Conservation (phyloP, 1,284 basidiomycete genomes). For the Paramarasmius palmivorus region DNA sequence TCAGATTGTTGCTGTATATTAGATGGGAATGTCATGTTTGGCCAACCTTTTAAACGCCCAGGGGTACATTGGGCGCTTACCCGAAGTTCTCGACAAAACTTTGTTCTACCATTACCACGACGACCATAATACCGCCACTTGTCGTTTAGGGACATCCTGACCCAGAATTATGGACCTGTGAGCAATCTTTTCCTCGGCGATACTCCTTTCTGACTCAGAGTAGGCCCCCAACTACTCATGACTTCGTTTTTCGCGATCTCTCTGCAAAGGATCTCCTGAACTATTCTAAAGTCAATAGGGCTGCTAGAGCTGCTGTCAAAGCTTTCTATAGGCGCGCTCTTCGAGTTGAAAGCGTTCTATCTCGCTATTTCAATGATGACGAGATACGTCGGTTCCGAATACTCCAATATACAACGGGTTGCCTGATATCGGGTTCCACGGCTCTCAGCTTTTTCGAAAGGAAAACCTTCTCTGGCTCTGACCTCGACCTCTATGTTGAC, state of each 20-base stretch:
- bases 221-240: background rate
- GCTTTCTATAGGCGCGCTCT: background rate
- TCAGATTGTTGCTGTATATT: too few species aligned
- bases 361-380: background rate
- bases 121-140: too few species aligned
- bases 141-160: too few species aligned
- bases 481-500: slow-evolving; percentile 4
- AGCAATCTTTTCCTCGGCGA: too few species aligned
- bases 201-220: too few species aligned
- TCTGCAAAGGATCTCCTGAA: background rate
- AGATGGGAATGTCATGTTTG: too few species aligned
- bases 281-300: background rate
- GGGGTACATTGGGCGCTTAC: too few species aligned
- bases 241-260: background rate
- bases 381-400: background rate
- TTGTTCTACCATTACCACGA: too few species aligned
- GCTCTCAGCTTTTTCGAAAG: slow-evolving; percentile 2
- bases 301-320: background rate
- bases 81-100: too few species aligned
- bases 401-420: background rate
- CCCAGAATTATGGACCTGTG: too few species aligned
- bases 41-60: too few species aligned
- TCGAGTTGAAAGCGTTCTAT: background rate
- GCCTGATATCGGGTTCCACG: too few species aligned
- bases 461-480: background rate